phyloP scores from a whole-genome alignment of 202 grass and related monocot species.

The Setaria viridis region DNA sequence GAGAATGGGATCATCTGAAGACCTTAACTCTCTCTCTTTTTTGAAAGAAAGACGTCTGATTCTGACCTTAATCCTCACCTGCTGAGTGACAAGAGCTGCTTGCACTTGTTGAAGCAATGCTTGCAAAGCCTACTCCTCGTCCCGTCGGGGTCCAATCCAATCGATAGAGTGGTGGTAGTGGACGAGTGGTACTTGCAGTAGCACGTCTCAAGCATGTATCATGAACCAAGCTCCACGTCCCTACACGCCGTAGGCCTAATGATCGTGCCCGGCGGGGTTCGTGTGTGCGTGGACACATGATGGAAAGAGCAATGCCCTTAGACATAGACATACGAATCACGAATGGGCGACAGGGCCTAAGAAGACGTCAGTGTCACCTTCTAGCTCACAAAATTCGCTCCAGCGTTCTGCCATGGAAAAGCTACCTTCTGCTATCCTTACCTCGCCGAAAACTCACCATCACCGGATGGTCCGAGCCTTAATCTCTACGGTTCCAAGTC shows the following conservation, averaged over 20 bases:
- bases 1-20: background rate
- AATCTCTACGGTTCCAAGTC: background rate
- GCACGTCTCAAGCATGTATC: background rate
- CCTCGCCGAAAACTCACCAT: background rate
- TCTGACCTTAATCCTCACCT: background rate
- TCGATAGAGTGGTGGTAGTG: background rate
- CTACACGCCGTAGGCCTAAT: constrained; percentile 50
- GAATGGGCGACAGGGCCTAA: background rate
- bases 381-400: background rate
- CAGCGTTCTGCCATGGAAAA: background rate
- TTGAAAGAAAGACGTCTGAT: background rate
- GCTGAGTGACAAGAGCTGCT: background rate
- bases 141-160: constrained; percentile 1
- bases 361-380: constrained; percentile 34
- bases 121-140: background rate
- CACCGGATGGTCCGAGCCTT: background rate
- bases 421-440: background rate
- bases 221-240: constrained; percentile 42
- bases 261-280: constrained; percentile 37
- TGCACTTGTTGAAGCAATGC: background rate
- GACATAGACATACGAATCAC: background rate
- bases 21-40: too few relatives aligned
- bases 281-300: constrained; percentile 34
- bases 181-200: constrained; percentile 7
- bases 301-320: constrained; percentile 37